Evolutionary conservation across 1,284 basidiomycete genomes (phyloP), one percentile per base, ranked within the genome.

Genomic region (Ustilago hordei): DNA sequence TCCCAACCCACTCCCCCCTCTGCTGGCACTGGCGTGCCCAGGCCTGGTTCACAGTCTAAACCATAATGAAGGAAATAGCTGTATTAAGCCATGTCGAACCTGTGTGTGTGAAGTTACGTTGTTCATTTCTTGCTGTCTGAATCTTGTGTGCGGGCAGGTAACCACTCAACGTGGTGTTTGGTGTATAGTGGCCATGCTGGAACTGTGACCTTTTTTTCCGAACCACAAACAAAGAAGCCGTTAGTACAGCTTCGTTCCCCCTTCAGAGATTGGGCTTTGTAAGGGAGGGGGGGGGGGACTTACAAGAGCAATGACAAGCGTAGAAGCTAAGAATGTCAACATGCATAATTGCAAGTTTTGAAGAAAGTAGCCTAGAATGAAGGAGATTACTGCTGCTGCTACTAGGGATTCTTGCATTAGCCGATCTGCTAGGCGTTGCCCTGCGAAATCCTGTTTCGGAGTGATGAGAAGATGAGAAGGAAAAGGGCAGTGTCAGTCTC

Each of bases 101-200:
- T 50, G 48, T 50, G 31, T 53, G 28, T 48, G 45, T 17, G 13
- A 23, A 19, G 34, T 54, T 23, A 6, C 12, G 48, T 15, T 45
- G 41, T 38, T 38, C 2, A 13, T 38, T 13, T 17, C 43, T 45
- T 45, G 19, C 43, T 23, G 8, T 45, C 43, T 45, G 43, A 13
- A 8, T 45, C 17, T 52, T 52, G 52, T 35, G 54, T 13, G 6
- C 35, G 36, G 2, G 54, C n/a, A 23, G 76, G 72, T 4, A 78
- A 23, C 76, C 76, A 78, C 38, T 68, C 59, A n/a, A 71, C 68
- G 19, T 68, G 68, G 50, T 72, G 39, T 34, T 55, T 62, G 57
- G 75, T 78, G 66, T 63, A 78, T n/a, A 75, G 52, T 8, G 65
- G 62, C 76, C 76, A 78, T 4, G 69, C 55, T 11, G 76, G 76